A percentile compares a stretch with the other conserved stretches of the same genome.
phyloP scores from a whole-genome alignment of 2,329 filamentous ascomycete genomes.

The Colletotrichum falcatum region DNA sequence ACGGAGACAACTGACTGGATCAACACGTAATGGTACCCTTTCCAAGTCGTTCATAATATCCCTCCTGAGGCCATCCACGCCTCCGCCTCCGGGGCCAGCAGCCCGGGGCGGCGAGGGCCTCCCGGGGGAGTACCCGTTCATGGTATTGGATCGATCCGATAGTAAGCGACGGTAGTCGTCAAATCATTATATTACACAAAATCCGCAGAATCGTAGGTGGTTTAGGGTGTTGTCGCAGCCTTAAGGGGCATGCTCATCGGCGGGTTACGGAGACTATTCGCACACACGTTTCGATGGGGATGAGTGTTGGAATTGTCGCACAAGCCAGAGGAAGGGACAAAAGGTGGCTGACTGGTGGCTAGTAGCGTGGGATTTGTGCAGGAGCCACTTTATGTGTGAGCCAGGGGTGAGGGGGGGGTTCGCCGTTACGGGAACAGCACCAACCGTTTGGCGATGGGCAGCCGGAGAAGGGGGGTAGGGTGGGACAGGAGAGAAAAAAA shows the following conservation, averaged over 20 bases:
- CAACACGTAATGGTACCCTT: slow-evolving; percentile 63
- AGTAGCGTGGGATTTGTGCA: slow-evolving; percentile 36
- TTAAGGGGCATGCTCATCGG: slow-evolving; percentile 31
- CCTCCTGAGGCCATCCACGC: slow-evolving; percentile 68
- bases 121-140: slow-evolving; percentile 55
- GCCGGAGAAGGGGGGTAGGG: slow-evolving; percentile 6
- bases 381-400: slow-evolving; percentile 29
- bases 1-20: slow-evolving; percentile 62
- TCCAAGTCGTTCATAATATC: slow-evolving; percentile 67
- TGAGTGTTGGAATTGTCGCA: slow-evolving; percentile 20
- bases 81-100: slow-evolving; percentile 55
- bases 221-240: slow-evolving; percentile 20
- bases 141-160: slow-evolving; percentile 42
- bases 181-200: slow-evolving; percentile 40
- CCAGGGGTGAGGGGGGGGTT: slow-evolving; percentile 26
- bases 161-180: slow-evolving; percentile 21
- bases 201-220: slow-evolving; percentile 26
- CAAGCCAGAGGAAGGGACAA: slow-evolving; percentile 13
- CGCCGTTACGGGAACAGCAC: slow-evolving; percentile 8
- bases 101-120: slow-evolving; percentile 49
- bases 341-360: slow-evolving; percentile 34
- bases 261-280: slow-evolving; percentile 15
- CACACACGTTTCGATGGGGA: slow-evolving; percentile 2
- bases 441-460: not conserved
- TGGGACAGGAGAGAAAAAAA: not conserved